A percentile compares a stretch with the other conserved stretches of the same genome.
phyloP scores from a whole-genome alignment of 768 basidiomycete genomes.

The Xerocomus potaroensis region DNA sequence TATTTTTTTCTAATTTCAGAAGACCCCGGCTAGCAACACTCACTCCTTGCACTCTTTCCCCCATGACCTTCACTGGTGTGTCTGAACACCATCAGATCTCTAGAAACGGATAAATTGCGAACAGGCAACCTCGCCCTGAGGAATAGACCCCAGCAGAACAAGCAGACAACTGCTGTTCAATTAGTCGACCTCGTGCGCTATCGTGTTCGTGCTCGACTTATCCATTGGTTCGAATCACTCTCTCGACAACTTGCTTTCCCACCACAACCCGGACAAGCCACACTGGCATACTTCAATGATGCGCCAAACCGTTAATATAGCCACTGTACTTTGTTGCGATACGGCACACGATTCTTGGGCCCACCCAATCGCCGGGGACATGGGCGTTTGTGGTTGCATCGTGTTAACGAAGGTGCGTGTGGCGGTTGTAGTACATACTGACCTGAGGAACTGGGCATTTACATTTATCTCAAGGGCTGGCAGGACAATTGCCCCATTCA shows the following conservation, averaged over 20 bases:
- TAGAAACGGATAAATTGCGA: conserved; percentile 2
- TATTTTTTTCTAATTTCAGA: conserved; percentile 29
- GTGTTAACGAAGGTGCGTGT: conserved; percentile 11
- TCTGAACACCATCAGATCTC: conserved; percentile 7
- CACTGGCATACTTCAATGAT: conserved; percentile 7
- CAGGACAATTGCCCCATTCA: conserved; percentile 4
- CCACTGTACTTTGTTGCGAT: conserved; percentile 13
- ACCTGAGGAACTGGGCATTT: conserved; percentile 4
- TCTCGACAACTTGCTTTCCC: not conserved
- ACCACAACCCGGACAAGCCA: conserved; percentile 1
- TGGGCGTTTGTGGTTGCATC: not conserved
- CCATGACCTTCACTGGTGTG: conserved; percentile 19
- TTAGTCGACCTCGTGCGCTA: not conserved
- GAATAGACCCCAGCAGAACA: conserved; percentile 1
- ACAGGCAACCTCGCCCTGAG: conserved; percentile 2
- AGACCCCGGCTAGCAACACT: conserved; percentile 27
- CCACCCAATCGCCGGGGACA: conserved; percentile 25
- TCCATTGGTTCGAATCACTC: conserved; percentile 1
- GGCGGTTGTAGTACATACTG: not conserved
- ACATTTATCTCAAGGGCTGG: conserved; percentile 4
- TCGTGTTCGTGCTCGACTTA: conserved; percentile 9
- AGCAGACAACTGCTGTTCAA: not conserved
- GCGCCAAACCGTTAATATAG: conserved; percentile 20
- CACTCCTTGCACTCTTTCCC: conserved; percentile 26
- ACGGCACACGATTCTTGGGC: conserved; percentile 10